Conservation (phyloP, 768 basidiomycete genomes). For the Agaricus subrufescens region DNA sequence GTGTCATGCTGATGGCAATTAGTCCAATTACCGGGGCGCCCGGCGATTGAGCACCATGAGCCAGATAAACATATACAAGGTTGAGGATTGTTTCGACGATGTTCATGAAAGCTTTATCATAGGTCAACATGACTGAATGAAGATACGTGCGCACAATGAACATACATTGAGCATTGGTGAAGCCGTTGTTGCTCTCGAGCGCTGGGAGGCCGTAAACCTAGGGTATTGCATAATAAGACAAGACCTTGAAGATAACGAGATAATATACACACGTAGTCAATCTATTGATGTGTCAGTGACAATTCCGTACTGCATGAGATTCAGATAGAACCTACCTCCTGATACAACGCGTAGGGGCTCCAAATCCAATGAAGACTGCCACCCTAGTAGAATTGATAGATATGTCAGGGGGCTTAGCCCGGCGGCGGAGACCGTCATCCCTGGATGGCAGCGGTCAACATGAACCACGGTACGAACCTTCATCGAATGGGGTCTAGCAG, state of each 20-base stretch:
- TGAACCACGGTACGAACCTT: constrained; percentile 24
- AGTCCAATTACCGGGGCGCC: constrained; percentile 75
- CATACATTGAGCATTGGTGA: constrained; percentile 82
- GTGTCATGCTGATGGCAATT: constrained; percentile 66
- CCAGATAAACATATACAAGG: constrained; percentile 69
- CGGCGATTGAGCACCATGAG: constrained; percentile 56
- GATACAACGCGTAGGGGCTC: constrained; percentile 77
- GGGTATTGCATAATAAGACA: not conserved
- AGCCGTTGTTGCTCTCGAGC: constrained; percentile 64
- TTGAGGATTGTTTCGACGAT: constrained; percentile 76
- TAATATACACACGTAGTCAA: constrained; percentile 28
- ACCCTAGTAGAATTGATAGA: constrained; percentile 33
- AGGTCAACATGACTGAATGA: not conserved
- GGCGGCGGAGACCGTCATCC: not conserved
- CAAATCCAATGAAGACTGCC: constrained; percentile 93
- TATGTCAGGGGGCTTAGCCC: not conserved
- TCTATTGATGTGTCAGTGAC: constrained; percentile 12
- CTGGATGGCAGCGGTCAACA: not conserved
- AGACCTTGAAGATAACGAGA: not conserved
- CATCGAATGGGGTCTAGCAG: constrained; percentile 75
- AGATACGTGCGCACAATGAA: not conserved
- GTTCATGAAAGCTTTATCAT: constrained; percentile 62
- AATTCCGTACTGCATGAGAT: not conserved
- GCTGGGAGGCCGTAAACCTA: constrained; percentile 74
- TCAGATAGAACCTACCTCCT: constrained; percentile 39